Percentiles rank a stretch among this genome's conserved stretches.
phyloP scores from a whole-genome alignment of 75 land plant species.

The Pinus albicaulis region DNA sequence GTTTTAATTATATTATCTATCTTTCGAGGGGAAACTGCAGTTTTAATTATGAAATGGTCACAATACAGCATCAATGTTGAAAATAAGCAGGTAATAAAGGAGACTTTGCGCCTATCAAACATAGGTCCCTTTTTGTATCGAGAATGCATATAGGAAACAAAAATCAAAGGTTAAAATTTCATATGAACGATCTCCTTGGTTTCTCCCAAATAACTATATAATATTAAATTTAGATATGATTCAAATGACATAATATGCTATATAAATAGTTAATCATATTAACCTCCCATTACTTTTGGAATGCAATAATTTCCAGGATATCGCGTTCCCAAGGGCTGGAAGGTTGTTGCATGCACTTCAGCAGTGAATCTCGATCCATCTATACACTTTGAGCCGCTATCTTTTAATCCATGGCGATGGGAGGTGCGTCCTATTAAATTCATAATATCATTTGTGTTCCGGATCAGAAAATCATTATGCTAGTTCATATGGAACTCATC shows the following conservation, averaged over 20 bases:
- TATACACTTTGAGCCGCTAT: conserved; percentile 17
- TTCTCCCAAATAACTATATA: background rate
- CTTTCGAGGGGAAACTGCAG: too few species aligned
- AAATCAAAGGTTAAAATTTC: conserved; percentile 17
- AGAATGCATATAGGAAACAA: conserved; percentile 19
- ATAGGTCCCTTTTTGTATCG: conserved; percentile 12
- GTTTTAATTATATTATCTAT: background rate
- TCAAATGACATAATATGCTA: too few species aligned
- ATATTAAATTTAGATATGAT: too few species aligned
- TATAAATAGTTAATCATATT: background rate
- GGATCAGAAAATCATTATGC: background rate
- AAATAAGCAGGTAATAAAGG: conserved; percentile 29
- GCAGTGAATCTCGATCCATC: conserved; percentile 22
- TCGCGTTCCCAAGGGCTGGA: conserved; percentile 31
- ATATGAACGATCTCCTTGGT: too few species aligned
- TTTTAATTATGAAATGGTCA: background rate
- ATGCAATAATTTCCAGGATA: conserved; percentile 12
- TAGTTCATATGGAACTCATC: background rate
- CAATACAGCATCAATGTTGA: background rate
- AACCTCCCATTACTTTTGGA: background rate
- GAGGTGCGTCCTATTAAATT: conserved; percentile 14
- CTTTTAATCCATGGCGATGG: conserved; percentile 31
- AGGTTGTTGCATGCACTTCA: conserved; percentile 22
- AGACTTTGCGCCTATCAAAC: conserved; percentile 30
- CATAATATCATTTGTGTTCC: background rate